Base-by-base conservation (phyloP, 2,329 filamentous ascomycete species). In the Didymella arachidicola region DNA sequence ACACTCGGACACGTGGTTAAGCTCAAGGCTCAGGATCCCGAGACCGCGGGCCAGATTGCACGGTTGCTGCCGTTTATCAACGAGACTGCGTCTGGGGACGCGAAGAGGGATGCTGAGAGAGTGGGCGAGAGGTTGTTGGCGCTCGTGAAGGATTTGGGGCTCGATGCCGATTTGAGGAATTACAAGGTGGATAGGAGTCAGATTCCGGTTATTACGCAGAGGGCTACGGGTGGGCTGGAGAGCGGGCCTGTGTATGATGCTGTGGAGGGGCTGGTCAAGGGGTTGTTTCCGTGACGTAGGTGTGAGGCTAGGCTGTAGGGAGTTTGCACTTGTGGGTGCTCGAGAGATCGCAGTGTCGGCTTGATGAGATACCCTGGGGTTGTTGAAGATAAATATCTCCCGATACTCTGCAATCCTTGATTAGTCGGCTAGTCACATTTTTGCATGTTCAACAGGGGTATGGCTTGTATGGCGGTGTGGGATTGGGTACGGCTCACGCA, bases 1-100 rank as follows among this genome's bases (percentile, higher is more conserved):
- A 85, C 83, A 0, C 75, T 86, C 0, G 81, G 82, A 0, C 81
- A 82, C 53, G 84, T 86, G 0, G 79, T 85, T 4, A 83, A 81
- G 68, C 71, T 86, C 19, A 85, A 85, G 62, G 81, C 83, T 0
- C 61, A 73, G 43, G 79, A 80, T 6, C 69, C 72, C 0, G 74
- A 72, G 3, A 79, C 80, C 34, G 83, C 82, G 11, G 75, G 72
- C 55, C 80, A 82, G 64, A 65, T 84, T 42, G 78, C 79, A 4
- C 68, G 81, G 1, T 63, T 82, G 52, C 62, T 81, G 22, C 79
- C 80, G 1, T 81, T 80, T 44, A 72, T 83, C 25, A 78, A 79
- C 0, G 64, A 80, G 50, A 53, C 60, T 8, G 64, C 60, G 42
- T 77, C 69, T 38, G 80, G 80, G 0, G 73, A 82, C 64, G 68